Conservation (phyloP, 2,329 filamentous ascomycete species). For the Cercospora zeae-maydis region DNA sequence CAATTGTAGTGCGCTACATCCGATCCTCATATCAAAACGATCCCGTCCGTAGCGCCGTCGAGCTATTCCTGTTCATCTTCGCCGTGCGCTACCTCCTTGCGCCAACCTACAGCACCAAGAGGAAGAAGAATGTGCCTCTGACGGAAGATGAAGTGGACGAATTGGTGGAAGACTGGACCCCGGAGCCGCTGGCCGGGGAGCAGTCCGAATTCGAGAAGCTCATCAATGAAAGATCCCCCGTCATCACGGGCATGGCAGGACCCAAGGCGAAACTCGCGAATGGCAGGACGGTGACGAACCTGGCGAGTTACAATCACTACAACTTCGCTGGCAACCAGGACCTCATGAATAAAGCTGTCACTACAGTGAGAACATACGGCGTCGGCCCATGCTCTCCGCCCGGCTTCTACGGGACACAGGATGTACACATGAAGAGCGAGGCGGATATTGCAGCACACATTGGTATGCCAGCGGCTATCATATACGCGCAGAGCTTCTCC, state of each 20-base stretch:
- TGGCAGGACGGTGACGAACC: slow-evolving; percentile 85
- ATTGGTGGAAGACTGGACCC: slow-evolving; percentile 91
- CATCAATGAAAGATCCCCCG: slow-evolving; percentile 78
- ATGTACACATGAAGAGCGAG: slow-evolving; percentile 97
- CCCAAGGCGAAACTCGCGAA: slow-evolving; percentile 74
- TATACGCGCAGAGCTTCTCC: slow-evolving; percentile 94
- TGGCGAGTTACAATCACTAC: slow-evolving; percentile 95
- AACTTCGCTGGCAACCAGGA: slow-evolving; percentile 92
- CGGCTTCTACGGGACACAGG: slow-evolving; percentile 96
- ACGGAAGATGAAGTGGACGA: slow-evolving; percentile 97
- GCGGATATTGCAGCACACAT: slow-evolving; percentile 87
- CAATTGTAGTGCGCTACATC: slow-evolving; percentile 91
- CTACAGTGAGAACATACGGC: slow-evolving; percentile 89
- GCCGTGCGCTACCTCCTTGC: slow-evolving; percentile 89
- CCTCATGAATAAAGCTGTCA: slow-evolving; percentile 91
- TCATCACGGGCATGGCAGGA: slow-evolving; percentile 85
- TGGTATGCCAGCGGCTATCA: slow-evolving; percentile 82
- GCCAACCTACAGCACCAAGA: slow-evolving; percentile 87
- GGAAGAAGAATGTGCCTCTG: slow-evolving; percentile 83
- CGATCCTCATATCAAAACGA: slow-evolving; percentile 97
- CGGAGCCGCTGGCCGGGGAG: slow-evolving; percentile 79
- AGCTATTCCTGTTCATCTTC: slow-evolving; percentile 90
- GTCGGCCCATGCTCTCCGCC: slow-evolving; percentile 95
- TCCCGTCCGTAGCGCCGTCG: slow-evolving; percentile 86
- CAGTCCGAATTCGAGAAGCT: slow-evolving; percentile 71